Conservation (phyloP, 1,284 basidiomycete species). For the Tilletia walkeri region DNA sequence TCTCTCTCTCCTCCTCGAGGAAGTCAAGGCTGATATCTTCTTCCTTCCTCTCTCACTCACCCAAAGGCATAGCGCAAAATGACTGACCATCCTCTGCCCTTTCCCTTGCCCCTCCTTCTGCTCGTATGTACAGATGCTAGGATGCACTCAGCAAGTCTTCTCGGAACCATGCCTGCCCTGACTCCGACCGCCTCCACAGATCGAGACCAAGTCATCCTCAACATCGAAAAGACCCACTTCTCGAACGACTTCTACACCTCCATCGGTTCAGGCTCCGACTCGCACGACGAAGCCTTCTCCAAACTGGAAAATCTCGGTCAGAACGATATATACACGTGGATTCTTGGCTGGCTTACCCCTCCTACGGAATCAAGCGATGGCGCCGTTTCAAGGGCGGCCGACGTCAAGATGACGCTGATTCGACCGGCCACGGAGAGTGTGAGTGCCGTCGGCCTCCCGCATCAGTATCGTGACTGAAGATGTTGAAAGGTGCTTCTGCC, state of each 20-base stretch:
- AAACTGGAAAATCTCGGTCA: slow-evolving; percentile 36
- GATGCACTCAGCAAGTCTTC: not conserved
- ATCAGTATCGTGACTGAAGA: too few species aligned
- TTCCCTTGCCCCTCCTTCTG: too few species aligned
- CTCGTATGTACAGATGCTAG: not conserved
- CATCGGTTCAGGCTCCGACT: slow-evolving; percentile 1
- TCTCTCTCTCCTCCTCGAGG: not conserved
- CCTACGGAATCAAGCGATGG: not conserved
- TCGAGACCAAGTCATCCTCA: slow-evolving; percentile 35
- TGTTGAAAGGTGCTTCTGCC: too few species aligned
- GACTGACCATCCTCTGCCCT: too few species aligned
- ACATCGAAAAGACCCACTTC: slow-evolving; percentile 52
- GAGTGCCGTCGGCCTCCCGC: not conserved
- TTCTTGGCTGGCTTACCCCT: slow-evolving; percentile 36
- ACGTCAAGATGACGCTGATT: slow-evolving; percentile 51
- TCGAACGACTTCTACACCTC: slow-evolving; percentile 27
- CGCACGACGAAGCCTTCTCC: not conserved
- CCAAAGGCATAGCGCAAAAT: not conserved
- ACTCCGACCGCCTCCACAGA: slow-evolving; percentile 26
- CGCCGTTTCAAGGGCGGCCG: slow-evolving; percentile 13
- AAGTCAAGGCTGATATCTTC: not conserved
- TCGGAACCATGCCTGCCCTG: slow-evolving; percentile 21
- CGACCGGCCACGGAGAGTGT: slow-evolving; percentile 38
- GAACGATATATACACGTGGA: slow-evolving; percentile 54
- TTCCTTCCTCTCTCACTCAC: slow-evolving; percentile 12